phyloP scores from a whole-genome alignment of 495 filamentous ascomycete genomes.

The Hyphodiscus hymeniophilus region DNA sequence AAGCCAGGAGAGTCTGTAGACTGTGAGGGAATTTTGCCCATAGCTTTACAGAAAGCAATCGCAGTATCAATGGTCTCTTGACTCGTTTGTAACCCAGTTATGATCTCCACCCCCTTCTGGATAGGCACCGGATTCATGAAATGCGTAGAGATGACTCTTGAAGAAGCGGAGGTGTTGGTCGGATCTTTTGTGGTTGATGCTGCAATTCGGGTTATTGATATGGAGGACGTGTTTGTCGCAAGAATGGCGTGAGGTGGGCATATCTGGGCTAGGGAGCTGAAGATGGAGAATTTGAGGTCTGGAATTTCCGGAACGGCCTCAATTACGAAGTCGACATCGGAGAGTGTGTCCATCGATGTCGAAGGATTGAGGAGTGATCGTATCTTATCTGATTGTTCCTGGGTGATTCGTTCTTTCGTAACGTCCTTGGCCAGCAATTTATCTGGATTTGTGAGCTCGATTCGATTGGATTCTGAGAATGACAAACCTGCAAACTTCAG shows the following conservation, averaged over 20 bases:
- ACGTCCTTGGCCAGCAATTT: constrained; percentile 91
- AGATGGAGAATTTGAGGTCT: constrained; percentile 79
- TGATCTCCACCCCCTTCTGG: constrained; percentile 97
- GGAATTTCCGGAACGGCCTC: constrained; percentile 95
- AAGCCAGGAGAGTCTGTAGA: constrained; percentile 91
- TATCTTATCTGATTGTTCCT: constrained; percentile 63
- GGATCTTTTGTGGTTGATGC: constrained; percentile 70
- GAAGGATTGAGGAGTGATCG: constrained; percentile 59
- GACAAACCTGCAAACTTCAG: constrained; percentile 75
- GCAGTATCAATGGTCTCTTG: constrained; percentile 70
- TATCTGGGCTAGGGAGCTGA: constrained; percentile 73
- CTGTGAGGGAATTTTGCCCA: constrained; percentile 87
- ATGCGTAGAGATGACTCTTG: constrained; percentile 89
- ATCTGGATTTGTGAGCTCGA: constrained; percentile 42
- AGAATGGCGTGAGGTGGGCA: constrained; percentile 84
- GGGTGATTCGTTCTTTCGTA: constrained; percentile 70
- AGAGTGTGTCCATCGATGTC: constrained; percentile 69
- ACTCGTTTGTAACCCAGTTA: constrained; percentile 86
- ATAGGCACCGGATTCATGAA: constrained; percentile 99
- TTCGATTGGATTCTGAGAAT: background rate
- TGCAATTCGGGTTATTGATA: constrained; percentile 93
- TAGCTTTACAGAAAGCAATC: constrained; percentile 76
- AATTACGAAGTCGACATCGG: constrained; percentile 91
- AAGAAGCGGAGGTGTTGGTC: constrained; percentile 69
- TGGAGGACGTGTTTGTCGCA: constrained; percentile 95